Base-by-base conservation (phyloP, 441 rosid genomes). In the Theobroma grandiflorum region DNA sequence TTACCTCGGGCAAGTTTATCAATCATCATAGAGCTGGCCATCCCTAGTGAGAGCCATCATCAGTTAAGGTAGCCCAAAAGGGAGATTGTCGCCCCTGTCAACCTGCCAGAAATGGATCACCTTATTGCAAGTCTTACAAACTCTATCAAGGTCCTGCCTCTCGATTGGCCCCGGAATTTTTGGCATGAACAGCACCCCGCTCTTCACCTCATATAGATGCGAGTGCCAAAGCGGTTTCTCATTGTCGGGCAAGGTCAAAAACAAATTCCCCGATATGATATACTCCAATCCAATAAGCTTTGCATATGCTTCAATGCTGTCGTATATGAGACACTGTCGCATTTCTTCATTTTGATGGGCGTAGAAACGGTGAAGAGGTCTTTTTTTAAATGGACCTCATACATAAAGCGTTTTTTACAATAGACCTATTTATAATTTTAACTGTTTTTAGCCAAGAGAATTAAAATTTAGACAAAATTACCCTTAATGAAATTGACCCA, bases 161-260 rank as follows among this genome's bases (percentile, higher is more conserved):
- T 92, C 83, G 2, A 89, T 81, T 0, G 86, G 85, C 16, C 91
- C 94, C 0, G 96, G 93, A 20, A 91, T 81, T 8, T 92, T 88
- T 0, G 97, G 97, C 94, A 91, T 89, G 88, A 91, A 95, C 69
- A 94, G 78, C 33, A 85, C 55, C 7, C 94, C 97, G 38, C 98
- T 88, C 86, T 92, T 95, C 61, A 91, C 98, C 85, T 94, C 97
- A 75, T 74, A 92, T 83, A 90, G 91, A 63, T 91, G 98, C 4
- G 85, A 73, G 82, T 94, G 98, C 99, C 99, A 92, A 11, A 92
- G 86, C 65, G 83, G 89, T 86, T 94, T 95, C 90, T 95, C 99
- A 22, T 75, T 85, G 42, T 93, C 91, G 7, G 95, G 92, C 58
- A 90, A 65, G 1, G 91, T 88, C 84, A 90, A 37, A 76, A 91